phyloP scores from a whole-genome alignment of 2,329 filamentous ascomycete genomes.

The Graphilbum ipis-grandicollis region DNA sequence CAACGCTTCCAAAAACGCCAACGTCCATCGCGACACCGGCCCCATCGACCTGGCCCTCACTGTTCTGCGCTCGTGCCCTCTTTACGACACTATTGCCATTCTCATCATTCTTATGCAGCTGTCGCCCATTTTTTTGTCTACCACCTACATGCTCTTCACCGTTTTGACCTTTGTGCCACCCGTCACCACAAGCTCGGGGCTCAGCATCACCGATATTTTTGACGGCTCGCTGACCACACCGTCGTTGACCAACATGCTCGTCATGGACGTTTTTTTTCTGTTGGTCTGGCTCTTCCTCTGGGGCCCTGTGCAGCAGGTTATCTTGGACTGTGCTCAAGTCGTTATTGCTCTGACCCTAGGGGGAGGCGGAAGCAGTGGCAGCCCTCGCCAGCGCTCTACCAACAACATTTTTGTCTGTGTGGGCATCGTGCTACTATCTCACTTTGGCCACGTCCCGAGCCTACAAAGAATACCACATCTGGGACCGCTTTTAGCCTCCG shows the following conservation, averaged over 20 bases:
- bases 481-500: slow-evolving; percentile 13
- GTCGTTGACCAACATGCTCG: slow-evolving; percentile 66
- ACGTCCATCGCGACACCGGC: slow-evolving; percentile 52
- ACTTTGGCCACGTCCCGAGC: slow-evolving; percentile 25
- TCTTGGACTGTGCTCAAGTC: slow-evolving; percentile 79
- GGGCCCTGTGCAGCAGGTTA: slow-evolving; percentile 73
- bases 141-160: slow-evolving; percentile 85
- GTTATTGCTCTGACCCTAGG: slow-evolving; percentile 85
- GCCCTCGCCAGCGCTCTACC: slow-evolving; percentile 48
- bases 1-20: slow-evolving; percentile 48
- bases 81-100: slow-evolving; percentile 91
- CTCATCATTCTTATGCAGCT: slow-evolving; percentile 90
- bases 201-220: slow-evolving; percentile 81
- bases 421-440: slow-evolving; percentile 43
- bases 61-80: slow-evolving; percentile 74
- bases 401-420: slow-evolving; percentile 58
- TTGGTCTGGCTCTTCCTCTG: slow-evolving; percentile 77
- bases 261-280: slow-evolving; percentile 70
- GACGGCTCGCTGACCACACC: slow-evolving; percentile 75
- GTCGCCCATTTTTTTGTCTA: slow-evolving; percentile 69
- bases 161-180: slow-evolving; percentile 84
- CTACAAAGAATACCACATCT: slow-evolving; percentile 27
- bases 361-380: slow-evolving; percentile 46
- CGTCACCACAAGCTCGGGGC: slow-evolving; percentile 56
- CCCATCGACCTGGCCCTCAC: slow-evolving; percentile 66